Conservation (phyloP, 2,329 filamentous ascomycete species). For the Proliferodiscus dingleyae region DNA sequence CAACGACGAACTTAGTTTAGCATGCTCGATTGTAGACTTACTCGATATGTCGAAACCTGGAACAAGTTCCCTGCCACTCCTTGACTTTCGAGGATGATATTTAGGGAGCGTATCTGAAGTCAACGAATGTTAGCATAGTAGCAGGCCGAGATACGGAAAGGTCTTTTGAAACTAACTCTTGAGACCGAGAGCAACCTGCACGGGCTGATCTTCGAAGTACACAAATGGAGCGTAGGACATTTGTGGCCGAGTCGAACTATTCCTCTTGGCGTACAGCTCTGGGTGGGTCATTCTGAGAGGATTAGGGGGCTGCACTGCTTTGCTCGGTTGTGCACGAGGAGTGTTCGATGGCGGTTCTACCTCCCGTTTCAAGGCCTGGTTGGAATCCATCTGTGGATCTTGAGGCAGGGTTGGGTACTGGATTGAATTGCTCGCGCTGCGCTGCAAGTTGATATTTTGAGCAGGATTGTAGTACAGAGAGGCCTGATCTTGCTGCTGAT, state of each 20-base stretch:
- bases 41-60: slow-evolving; percentile 27
- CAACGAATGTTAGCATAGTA: slow-evolving; percentile 1
- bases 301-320: slow-evolving; percentile 8
- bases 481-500: slow-evolving; percentile 18
- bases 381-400: slow-evolving; percentile 2
- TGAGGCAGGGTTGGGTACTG: slow-evolving; percentile 15
- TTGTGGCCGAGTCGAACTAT: slow-evolving; percentile 18
- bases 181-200: slow-evolving; percentile 24
- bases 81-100: slow-evolving; percentile 29
- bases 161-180: slow-evolving; percentile 24
- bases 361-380: not conserved
- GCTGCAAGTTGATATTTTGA: slow-evolving; percentile 14
- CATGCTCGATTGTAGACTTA: slow-evolving; percentile 18
- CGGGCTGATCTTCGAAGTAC: slow-evolving; percentile 20
- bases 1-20: not conserved
- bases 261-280: slow-evolving; percentile 19
- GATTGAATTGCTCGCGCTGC: slow-evolving; percentile 10
- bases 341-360: slow-evolving; percentile 1
- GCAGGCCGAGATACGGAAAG: not conserved
- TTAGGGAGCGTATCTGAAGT: slow-evolving; percentile 28
- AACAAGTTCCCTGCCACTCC: slow-evolving; percentile 28
- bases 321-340: slow-evolving; percentile 9
- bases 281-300: slow-evolving; percentile 24
- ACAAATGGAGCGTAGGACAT: slow-evolving; percentile 28
- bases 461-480: slow-evolving; percentile 7